phyloP scores from a whole-genome alignment of 2,329 filamentous ascomycete genomes.

The Paraphoma sp. region DNA sequence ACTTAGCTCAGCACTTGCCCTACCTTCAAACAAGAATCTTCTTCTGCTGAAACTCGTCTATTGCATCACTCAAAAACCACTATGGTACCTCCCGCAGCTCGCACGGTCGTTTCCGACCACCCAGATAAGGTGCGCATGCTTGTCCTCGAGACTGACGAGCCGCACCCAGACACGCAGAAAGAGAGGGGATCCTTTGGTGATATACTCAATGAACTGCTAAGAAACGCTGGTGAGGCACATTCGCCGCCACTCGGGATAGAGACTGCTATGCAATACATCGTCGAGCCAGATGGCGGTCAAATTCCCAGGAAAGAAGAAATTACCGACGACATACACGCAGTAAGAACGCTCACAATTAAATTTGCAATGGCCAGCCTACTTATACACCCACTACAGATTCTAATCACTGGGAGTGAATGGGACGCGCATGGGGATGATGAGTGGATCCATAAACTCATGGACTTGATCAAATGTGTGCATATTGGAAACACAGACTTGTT shows the following conservation, averaged over 20 bases:
- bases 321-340: conserved; percentile 49
- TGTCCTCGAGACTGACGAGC: conserved; percentile 65
- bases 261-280: conserved; percentile 62
- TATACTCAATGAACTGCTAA: conserved; percentile 60
- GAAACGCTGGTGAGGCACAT: conserved; percentile 59
- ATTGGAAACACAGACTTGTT: conserved; percentile 5
- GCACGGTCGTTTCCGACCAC: conserved; percentile 30
- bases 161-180: conserved; percentile 59
- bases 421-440: conserved; percentile 55
- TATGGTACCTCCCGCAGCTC: conserved; percentile 33
- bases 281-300: conserved; percentile 47
- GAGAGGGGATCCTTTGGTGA: conserved; percentile 62
- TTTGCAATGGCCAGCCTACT: too few relatives aligned
- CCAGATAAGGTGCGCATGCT: conserved; percentile 53
- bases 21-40: not conserved
- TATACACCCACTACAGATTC: conserved; percentile 24
- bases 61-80: conserved; percentile 2
- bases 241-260: conserved; percentile 62
- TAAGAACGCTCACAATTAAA: too few relatives aligned
- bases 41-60: conserved; percentile 1
- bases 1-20: not conserved
- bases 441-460: conserved; percentile 53
- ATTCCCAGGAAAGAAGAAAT: conserved; percentile 59
- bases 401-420: conserved; percentile 57
- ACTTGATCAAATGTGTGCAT: conserved; percentile 53